Conservation (phyloP, 192 early-diverging fungal species). For the Backusella australiensis region DNA sequence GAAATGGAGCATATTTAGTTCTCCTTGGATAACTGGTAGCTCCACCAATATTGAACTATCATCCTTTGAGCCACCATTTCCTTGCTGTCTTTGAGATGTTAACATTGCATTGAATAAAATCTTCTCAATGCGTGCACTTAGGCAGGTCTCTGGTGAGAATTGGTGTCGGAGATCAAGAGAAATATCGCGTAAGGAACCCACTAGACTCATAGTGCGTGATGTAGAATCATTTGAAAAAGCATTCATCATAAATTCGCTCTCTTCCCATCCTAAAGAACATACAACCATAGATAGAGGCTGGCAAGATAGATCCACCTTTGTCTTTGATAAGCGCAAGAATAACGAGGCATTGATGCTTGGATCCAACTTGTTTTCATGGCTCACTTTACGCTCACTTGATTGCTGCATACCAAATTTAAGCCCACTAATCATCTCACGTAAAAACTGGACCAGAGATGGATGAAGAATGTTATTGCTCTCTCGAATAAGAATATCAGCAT, state of each 20-base stretch:
- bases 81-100: constrained; percentile 40
- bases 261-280: constrained; percentile 63
- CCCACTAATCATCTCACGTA: constrained; percentile 60
- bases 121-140: constrained; percentile 57
- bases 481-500: constrained; percentile 64
- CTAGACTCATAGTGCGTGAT: constrained; percentile 47
- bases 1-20: constrained; percentile 66
- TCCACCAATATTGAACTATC: constrained; percentile 58
- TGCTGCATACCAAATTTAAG: constrained; percentile 57
- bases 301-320: constrained; percentile 70
- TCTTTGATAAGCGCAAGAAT: constrained; percentile 59
- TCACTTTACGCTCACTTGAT: constrained; percentile 33
- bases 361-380: neutral
- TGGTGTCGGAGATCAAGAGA: constrained; percentile 66
- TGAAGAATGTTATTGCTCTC: constrained; percentile 69
- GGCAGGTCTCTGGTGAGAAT: constrained; percentile 73
- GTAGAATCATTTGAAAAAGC: constrained; percentile 39
- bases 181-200: constrained; percentile 53
- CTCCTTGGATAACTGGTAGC: constrained; percentile 48
- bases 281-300: constrained; percentile 75
- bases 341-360: constrained; percentile 46
- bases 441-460: constrained; percentile 68
- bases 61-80: constrained; percentile 40
- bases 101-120: constrained; percentile 61
- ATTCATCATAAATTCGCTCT: constrained; percentile 63